phyloP scores from a whole-genome alignment of 805 yeast genomes.

The Debaryomyces castellii region DNA sequence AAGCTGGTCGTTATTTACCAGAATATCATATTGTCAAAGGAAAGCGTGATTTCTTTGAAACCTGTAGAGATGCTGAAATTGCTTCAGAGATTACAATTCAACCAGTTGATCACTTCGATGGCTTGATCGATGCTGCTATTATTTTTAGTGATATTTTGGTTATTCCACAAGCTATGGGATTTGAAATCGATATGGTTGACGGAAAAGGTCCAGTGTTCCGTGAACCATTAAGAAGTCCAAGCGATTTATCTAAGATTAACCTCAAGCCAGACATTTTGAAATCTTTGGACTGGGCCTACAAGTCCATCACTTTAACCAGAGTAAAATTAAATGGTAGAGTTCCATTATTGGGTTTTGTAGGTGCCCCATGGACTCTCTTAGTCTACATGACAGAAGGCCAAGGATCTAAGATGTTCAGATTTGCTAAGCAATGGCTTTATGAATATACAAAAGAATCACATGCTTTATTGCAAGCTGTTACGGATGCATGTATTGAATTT shows the following conservation, averaged over 20 bases:
- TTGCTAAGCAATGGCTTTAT: conserved; percentile 90
- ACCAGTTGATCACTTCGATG: conserved; percentile 87
- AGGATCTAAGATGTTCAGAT: conserved; percentile 87
- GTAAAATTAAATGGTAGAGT: conserved; percentile 83
- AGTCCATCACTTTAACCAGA: conserved; percentile 91
- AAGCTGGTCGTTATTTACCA: conserved; percentile 92
- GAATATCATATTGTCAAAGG: conserved; percentile 91
- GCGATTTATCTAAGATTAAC: conserved; percentile 59
- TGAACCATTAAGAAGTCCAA: conserved; percentile 75
- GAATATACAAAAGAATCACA: conserved; percentile 73
- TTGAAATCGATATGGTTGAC: conserved; percentile 90
- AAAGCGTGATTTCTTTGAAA: conserved; percentile 84
- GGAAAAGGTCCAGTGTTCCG: conserved; percentile 94
- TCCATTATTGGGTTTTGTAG: conserved; percentile 92
- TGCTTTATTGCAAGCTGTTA: conserved; percentile 66
- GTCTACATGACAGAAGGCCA: conserved; percentile 99
- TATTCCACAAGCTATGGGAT: conserved; percentile 97
- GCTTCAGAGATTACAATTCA: conserved; percentile 95
- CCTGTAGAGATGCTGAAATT: conserved; percentile 92
- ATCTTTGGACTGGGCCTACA: conserved; percentile 91
- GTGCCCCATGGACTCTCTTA: conserved; percentile 97
- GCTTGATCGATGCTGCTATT: conserved; percentile 93
- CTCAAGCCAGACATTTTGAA: conserved; percentile 69
- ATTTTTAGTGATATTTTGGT: conserved; percentile 94
- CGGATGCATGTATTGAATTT: conserved; percentile 89